Evolutionary conservation across 2,329 filamentous ascomycete species (phyloP), one percentile per base, ranked within the genome.

Genomic region (Chrysoporthe austroafricana): DNA sequence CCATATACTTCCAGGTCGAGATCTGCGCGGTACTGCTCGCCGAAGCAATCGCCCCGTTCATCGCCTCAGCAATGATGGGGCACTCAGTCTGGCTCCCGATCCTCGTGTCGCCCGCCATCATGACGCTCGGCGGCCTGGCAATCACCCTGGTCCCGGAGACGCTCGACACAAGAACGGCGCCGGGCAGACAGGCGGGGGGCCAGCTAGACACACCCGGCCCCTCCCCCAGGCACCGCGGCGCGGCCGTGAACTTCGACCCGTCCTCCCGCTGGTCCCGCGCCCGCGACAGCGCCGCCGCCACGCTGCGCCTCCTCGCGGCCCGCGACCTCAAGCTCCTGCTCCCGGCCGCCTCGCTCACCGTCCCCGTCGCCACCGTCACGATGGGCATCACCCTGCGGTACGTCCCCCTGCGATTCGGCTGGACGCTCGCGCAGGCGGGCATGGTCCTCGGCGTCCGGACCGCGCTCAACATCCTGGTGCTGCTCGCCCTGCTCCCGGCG

Each of bases 1-100:
- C 60, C 2, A 14, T 43, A 0, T 69, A 64, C n/a, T 61, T 69
- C 48, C 56, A 63, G 8, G 13, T 66, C 42, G 56, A 62, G 26
- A 66, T 69, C 26, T 66, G 64, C n/a, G 48, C 67, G 11, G 46
- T 69, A 14, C 64, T 66, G 32, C 56, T 66, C 6, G 67, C 64
- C 36, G 63, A 69, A 14, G 21, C 67, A 0, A 4, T 61, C 26
- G 68, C 66, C 14, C 70, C 68, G 0, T 59, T 70, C 16, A 46
- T 58, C 7, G 64, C 66, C n/a, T 63, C 46, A 0, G 62, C 43
- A 13, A 39, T 70, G 68, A 70, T 71, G 69, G 21, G n/a, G 8
- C 36, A 59, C n/a, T 61, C 48, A 0, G 16, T 70, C 42, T 67
- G 66, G 64, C 5, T 56, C 16, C 69, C 70, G 8, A 50, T 70